These are phyloP conservation scores for Fusarium equiseti DNA, from an alignment of 2,329 filamentous ascomycete species.

Conservation along the genomic window DNA sequence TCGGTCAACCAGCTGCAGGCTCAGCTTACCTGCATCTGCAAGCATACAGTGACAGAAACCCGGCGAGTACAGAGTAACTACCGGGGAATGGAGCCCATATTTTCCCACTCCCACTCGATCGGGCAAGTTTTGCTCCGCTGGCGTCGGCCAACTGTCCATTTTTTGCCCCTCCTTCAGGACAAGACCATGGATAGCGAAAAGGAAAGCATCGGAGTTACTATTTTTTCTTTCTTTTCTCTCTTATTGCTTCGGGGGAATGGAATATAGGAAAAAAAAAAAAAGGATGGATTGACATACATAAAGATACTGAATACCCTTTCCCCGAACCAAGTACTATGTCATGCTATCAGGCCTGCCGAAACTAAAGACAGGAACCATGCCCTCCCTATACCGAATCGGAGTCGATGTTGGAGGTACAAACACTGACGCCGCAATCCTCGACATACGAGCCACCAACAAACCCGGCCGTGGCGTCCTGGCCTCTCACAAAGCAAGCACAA, in stretches of 20 bases:
- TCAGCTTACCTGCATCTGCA: background rate
- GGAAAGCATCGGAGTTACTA: slow-evolving; percentile 18
- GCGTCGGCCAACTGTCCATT: slow-evolving; percentile 25
- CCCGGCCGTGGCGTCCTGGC: slow-evolving; percentile 58
- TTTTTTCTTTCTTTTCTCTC: background rate
- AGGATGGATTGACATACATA: background rate
- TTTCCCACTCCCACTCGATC: background rate
- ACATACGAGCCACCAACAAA: slow-evolving; percentile 53
- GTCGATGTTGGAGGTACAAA: slow-evolving; percentile 58
- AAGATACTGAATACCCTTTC: background rate
- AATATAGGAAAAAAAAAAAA: background rate
- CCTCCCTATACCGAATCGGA: slow-evolving; percentile 58
- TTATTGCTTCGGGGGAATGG: background rate
- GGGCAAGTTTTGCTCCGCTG: slow-evolving; percentile 21
- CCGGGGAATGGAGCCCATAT: background rate
- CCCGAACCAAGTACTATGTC: background rate
- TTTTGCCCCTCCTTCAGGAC: slow-evolving; percentile 3
- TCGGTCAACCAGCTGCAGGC: background rate
- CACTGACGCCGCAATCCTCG: slow-evolving; percentile 60
- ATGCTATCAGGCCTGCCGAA: slow-evolving; percentile 17
- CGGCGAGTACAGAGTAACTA: background rate
- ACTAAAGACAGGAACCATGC: slow-evolving; percentile 43
- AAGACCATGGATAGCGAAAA: background rate
- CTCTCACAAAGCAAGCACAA: slow-evolving; percentile 63
- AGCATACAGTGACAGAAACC: background rate